These are phyloP conservation scores for Pseudogymnoascus sp. DNA, from an alignment of 2,329 filamentous ascomycete genomes.

Conservation along the genomic window DNA sequence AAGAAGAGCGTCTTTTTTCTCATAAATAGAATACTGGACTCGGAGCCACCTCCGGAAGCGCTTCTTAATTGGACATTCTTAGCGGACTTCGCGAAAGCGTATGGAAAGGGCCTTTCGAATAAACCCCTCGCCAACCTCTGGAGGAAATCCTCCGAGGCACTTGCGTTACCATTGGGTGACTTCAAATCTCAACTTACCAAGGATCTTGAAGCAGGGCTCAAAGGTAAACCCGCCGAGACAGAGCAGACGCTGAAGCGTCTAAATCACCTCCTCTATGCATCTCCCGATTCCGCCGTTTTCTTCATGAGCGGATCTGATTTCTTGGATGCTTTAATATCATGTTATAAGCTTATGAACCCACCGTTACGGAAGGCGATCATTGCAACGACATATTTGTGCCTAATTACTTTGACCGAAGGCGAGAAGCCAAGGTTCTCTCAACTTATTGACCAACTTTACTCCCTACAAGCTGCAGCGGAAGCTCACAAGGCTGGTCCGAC, in stretches of 20 bases:
- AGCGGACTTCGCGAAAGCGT: conserved; percentile 54
- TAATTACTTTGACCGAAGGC: conserved; percentile 62
- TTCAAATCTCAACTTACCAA: conserved; percentile 56
- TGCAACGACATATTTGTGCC: conserved; percentile 65
- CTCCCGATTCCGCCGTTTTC: conserved; percentile 48
- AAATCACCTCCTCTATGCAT: conserved; percentile 57
- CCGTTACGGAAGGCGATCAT: conserved; percentile 60
- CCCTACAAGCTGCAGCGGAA: conserved; percentile 64
- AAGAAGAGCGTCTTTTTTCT: conserved; percentile 60
- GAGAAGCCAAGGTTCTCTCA: conserved; percentile 63
- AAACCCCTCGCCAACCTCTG: conserved; percentile 45
- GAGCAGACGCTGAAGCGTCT: conserved; percentile 49
- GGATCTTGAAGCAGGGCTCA: conserved; percentile 53
- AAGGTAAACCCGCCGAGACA: conserved; percentile 46
- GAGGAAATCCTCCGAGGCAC: conserved; percentile 38
- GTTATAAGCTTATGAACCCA: conserved; percentile 57
- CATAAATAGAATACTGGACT: conserved; percentile 46
- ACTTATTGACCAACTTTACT: conserved; percentile 76
- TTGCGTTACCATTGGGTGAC: conserved; percentile 50
- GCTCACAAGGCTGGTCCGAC: conserved; percentile 49
- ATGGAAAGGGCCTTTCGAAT: conserved; percentile 54
- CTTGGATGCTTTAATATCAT: conserved; percentile 63
- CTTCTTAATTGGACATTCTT: conserved; percentile 62
- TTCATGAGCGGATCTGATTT: conserved; percentile 84
- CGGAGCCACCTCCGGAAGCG: conserved; percentile 34